These are phyloP conservation scores for Pulchroboletus neoregius DNA, from an alignment of 1,284 basidiomycete genomes.

Conservation along the genomic window DNA sequence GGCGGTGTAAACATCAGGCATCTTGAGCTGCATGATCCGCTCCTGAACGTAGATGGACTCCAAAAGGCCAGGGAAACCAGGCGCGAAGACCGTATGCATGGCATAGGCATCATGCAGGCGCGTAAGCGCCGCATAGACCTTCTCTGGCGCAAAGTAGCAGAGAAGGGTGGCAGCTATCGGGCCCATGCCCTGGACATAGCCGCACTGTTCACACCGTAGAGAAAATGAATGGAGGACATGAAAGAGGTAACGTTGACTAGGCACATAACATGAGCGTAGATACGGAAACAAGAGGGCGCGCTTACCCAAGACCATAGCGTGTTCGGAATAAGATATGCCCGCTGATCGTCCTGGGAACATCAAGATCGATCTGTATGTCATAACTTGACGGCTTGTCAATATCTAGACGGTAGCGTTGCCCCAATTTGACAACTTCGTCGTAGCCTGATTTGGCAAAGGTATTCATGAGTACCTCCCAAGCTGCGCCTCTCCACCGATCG, in stretches of 20 bases:
- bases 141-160: conserved; percentile 89
- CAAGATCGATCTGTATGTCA: conserved; percentile 97
- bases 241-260: conserved; percentile 90
- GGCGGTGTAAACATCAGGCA: conserved; percentile 84
- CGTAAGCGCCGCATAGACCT: conserved; percentile 80
- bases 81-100: conserved; percentile 87
- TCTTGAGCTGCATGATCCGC: conserved; percentile 73
- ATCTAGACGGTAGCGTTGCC: conserved; percentile 56
- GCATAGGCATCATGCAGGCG: conserved; percentile 85
- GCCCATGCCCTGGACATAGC: conserved; percentile 99
- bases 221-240: conserved; percentile 94
- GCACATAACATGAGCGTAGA: conserved; percentile 8
- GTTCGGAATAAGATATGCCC: conserved; percentile 95
- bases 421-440: conserved; percentile 41
- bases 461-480: conserved; percentile 80
- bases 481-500: conserved; percentile 91
- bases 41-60: conserved; percentile 96
- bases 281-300: conserved; percentile 17
- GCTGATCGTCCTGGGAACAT: conserved; percentile 94
- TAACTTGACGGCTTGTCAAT: conserved; percentile 80
- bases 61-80: conserved; percentile 93
- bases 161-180: conserved; percentile 93
- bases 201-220: conserved; percentile 80
- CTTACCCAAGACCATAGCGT: conserved; percentile 89
- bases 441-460: conserved; percentile 45